These are phyloP conservation scores for Thelonectria discophora DNA, from an alignment of 2,329 filamentous ascomycete genomes.

Conservation along the genomic window DNA sequence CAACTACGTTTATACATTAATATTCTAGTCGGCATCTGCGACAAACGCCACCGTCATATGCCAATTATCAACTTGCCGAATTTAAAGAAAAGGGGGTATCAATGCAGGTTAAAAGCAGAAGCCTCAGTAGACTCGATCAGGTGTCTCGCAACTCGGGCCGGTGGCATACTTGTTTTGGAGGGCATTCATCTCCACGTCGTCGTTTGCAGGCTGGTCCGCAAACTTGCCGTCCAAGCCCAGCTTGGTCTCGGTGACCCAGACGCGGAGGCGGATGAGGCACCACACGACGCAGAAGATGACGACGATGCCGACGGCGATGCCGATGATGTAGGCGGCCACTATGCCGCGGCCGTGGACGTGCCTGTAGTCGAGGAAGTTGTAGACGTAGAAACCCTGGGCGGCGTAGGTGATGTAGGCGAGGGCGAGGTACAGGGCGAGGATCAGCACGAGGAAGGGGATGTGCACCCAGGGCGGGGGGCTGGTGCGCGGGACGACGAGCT, in stretches of 20 bases:
- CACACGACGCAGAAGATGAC: conserved; percentile 63
- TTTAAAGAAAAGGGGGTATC: background rate
- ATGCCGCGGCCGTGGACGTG: conserved; percentile 55
- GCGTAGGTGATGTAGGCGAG: conserved; percentile 78
- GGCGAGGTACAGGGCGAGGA: conserved; percentile 76
- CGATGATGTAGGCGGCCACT: conserved; percentile 72
- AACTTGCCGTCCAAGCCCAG: conserved; percentile 55
- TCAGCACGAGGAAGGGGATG: conserved; percentile 71
- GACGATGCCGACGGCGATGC: conserved; percentile 62
- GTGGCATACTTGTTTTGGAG: conserved; percentile 35
- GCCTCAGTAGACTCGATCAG: conserved; percentile 31
- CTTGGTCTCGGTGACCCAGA: conserved; percentile 59
- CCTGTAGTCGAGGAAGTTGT: conserved; percentile 77
- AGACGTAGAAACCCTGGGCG: conserved; percentile 78
- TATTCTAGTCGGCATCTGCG: conserved; percentile 9
- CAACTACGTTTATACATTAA: background rate
- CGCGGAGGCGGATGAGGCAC: conserved; percentile 60
- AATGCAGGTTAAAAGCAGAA: background rate
- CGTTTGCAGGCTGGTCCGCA: conserved; percentile 37
- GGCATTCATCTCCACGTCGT: conserved; percentile 43
- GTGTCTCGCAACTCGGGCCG: conserved; percentile 28
- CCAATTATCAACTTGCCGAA: background rate
- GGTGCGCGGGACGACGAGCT: conserved; percentile 75
- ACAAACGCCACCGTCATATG: conserved; percentile 11
- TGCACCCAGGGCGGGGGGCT: conserved; percentile 68